Evolutionary conservation across 352 stramenopile genomes (phyloP).

Genomic region (Thalassiosira ordinaria): DNA sequence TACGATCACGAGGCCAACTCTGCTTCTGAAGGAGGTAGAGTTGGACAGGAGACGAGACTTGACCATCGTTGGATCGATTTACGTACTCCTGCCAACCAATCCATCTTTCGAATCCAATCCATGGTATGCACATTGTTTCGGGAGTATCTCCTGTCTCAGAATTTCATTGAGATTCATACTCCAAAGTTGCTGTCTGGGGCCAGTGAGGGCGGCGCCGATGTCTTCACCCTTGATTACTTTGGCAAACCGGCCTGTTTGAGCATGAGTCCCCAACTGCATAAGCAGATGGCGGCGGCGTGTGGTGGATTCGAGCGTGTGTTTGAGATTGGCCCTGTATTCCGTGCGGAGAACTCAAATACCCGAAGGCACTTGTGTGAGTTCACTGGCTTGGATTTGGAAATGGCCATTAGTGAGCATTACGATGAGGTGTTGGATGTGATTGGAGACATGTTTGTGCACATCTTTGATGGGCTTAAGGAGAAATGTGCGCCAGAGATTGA

Average conservation of each 20-base stretch:
- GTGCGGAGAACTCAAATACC: slow-evolving; percentile 99
- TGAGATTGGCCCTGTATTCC: slow-evolving; percentile 96
- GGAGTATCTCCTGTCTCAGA: slow-evolving; percentile 93
- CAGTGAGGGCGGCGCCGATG: slow-evolving; percentile 96
- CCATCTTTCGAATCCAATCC: slow-evolving; percentile 97
- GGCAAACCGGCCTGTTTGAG: slow-evolving; percentile 95
- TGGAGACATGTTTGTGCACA: slow-evolving; percentile 98
- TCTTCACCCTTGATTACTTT: slow-evolving; percentile 99
- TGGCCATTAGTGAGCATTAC: slow-evolving; percentile 99
- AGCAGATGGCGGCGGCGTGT: slow-evolving; percentile 98
- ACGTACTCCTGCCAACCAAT: slow-evolving; percentile 97
- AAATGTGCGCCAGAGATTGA: slow-evolving; percentile 94
- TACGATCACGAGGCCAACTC: slow-evolving; percentile 78
- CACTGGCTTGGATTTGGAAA: slow-evolving; percentile 99
- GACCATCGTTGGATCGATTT: slow-evolving; percentile 97
- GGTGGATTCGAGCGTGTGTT: slow-evolving; percentile 98
- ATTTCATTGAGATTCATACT: slow-evolving; percentile 99
- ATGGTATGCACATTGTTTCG: slow-evolving; percentile 97
- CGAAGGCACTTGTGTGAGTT: slow-evolving; percentile 99
- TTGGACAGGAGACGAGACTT: slow-evolving; percentile 89
- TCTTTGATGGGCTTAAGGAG: slow-evolving; percentile 97
- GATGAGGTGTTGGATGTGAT: slow-evolving; percentile 98
- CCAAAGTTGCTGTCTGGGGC: slow-evolving; percentile 97
- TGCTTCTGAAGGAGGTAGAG: slow-evolving; percentile 71
- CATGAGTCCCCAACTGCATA: slow-evolving; percentile 98